Evolutionary conservation across 306 rosid species (phyloP).

Genomic region (Corylus avellana): DNA sequence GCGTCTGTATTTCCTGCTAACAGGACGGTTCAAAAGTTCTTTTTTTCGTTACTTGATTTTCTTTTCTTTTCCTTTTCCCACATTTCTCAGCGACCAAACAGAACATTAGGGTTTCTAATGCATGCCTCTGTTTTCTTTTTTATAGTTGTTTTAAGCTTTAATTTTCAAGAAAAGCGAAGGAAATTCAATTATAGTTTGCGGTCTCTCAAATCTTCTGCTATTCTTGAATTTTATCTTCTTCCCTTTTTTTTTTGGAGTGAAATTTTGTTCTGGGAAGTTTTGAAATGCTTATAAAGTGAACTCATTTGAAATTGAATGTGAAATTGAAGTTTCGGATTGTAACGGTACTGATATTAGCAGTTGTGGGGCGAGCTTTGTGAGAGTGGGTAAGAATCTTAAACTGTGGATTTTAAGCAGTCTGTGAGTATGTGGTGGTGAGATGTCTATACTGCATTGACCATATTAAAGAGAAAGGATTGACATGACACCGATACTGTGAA

Average conservation of each 20-base stretch:
- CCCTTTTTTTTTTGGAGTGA: neutral
- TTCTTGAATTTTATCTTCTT: neutral
- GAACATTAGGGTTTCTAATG: slow-evolving; percentile 17
- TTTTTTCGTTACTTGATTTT: too few species aligned
- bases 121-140: slow-evolving; percentile 15
- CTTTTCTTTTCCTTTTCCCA: neutral
- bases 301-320: neutral
- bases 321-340: neutral
- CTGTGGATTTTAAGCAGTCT: neutral
- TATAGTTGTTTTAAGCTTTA: neutral
- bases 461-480: too few species aligned
- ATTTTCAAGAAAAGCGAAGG: neutral
- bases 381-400: neutral
- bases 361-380: neutral
- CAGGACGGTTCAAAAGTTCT: neutral
- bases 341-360: neutral
- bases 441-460: neutral
- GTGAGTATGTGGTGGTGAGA: neutral
- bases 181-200: neutral
- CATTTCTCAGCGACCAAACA: neutral
- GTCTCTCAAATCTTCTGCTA: neutral
- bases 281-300: neutral
- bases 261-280: neutral
- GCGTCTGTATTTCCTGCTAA: neutral
- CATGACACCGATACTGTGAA: too few species aligned